These are phyloP conservation scores for Xylariales sp. DNA, from an alignment of 2,329 filamentous ascomycete genomes.

Conservation along the genomic window DNA sequence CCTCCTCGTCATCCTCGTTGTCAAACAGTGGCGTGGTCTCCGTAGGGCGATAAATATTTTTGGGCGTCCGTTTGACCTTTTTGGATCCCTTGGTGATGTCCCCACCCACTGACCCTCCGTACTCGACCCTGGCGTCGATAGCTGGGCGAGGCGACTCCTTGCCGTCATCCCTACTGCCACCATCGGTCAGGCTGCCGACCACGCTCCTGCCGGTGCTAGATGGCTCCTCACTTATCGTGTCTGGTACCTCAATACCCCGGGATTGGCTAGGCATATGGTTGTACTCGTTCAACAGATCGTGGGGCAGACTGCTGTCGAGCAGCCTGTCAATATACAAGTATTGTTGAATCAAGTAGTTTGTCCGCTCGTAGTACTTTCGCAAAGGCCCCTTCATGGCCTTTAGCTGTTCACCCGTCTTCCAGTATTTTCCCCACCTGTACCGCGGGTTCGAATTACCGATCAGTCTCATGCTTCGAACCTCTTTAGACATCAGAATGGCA, in stretches of 20 bases:
- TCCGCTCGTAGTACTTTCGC: conserved; percentile 83
- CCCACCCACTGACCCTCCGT: conserved; percentile 2
- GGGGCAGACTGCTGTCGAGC: conserved; percentile 86
- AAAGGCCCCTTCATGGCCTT: conserved; percentile 66
- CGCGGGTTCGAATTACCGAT: conserved; percentile 85
- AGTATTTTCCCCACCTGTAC: conserved; percentile 84
- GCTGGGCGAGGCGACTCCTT: neutral
- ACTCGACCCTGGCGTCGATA: neutral
- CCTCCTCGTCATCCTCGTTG: conserved; percentile 42
- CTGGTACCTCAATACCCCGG: conserved; percentile 56
- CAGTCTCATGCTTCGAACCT: conserved; percentile 77
- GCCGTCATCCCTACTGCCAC: neutral
- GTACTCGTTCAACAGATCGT: conserved; percentile 88
- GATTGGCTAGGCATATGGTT: conserved; percentile 56
- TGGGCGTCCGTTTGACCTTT: conserved; percentile 73
- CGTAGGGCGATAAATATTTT: conserved; percentile 75
- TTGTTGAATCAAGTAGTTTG: conserved; percentile 82
- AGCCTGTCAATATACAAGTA: conserved; percentile 91
- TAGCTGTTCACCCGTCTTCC: conserved; percentile 74
- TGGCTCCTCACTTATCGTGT: conserved; percentile 71
- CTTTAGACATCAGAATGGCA: conserved; percentile 58
- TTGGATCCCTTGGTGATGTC: conserved; percentile 22
- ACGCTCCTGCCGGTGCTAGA: conserved; percentile 28
- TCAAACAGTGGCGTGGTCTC: conserved; percentile 63
- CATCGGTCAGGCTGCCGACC: conserved; percentile 15